phyloP scores from a whole-genome alignment of 2,329 filamentous ascomycete species.

The Trichoderma arundinaceum region DNA sequence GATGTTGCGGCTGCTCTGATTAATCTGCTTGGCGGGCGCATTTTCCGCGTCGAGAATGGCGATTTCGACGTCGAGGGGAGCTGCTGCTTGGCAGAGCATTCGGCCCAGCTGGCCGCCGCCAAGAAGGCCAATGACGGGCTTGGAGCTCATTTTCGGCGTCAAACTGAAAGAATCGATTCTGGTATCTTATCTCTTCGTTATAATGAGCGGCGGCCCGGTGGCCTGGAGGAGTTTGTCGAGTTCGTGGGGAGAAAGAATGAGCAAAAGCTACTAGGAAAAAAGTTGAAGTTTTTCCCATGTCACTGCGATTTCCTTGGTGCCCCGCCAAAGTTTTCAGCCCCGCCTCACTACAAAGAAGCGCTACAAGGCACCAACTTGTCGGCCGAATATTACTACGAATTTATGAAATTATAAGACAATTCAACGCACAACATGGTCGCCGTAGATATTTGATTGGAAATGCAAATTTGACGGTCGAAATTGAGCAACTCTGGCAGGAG shows the following conservation, averaged over 20 bases:
- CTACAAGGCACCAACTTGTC: background rate
- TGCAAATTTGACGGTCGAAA: background rate
- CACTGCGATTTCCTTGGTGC: background rate
- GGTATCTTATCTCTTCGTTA: background rate
- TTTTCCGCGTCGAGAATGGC: slow-evolving; percentile 78
- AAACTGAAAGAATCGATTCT: too few relatives aligned
- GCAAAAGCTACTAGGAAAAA: background rate
- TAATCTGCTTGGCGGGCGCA: slow-evolving; percentile 85
- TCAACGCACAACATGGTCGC: background rate
- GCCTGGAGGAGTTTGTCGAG: background rate
- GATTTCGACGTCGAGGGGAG: slow-evolving; percentile 74
- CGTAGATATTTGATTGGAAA: background rate
- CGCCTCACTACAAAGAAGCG: background rate
- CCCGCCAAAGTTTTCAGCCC: slow-evolving; percentile 13
- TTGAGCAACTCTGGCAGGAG: background rate
- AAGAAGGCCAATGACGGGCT: slow-evolving; percentile 57
- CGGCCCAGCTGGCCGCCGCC: slow-evolving; percentile 80
- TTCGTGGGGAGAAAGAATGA: background rate
- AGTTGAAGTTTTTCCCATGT: background rate
- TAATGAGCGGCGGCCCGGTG: background rate
- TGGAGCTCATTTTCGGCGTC: background rate
- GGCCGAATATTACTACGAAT: background rate
- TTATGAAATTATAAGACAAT: background rate
- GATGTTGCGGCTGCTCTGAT: slow-evolving; percentile 74
- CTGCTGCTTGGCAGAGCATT: slow-evolving; percentile 91